These are phyloP conservation scores for Anthracocystis setariae DNA, from an alignment of 1,284 basidiomycete genomes.

Conservation along the genomic window DNA sequence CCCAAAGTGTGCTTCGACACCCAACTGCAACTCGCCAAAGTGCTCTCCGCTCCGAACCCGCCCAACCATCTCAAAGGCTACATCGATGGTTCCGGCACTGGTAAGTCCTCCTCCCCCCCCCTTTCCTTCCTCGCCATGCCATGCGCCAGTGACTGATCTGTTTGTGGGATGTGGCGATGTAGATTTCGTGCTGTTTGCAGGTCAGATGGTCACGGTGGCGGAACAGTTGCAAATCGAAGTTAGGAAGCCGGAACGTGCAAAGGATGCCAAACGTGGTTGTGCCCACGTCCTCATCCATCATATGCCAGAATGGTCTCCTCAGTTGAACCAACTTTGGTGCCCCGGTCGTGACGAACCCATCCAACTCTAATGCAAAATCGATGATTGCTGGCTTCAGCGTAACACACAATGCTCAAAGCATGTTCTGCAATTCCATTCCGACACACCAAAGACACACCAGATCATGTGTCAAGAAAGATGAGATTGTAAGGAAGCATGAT, in stretches of 20 bases:
- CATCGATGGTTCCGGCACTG: slow-evolving; percentile 16
- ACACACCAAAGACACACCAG: no score
- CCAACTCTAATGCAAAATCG: no score
- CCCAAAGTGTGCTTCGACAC: slow-evolving; percentile 23
- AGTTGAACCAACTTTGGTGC: slow-evolving; percentile 14
- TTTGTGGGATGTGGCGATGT: neutral
- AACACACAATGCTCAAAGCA: no score
- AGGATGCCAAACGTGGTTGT: slow-evolving; percentile 4
- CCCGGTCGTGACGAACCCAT: slow-evolving; percentile 20
- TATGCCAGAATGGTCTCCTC: slow-evolving; percentile 4
- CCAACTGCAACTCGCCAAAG: neutral
- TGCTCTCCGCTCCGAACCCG: slow-evolving; percentile 20
- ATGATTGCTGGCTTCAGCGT: no score
- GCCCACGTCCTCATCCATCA: slow-evolving; percentile 7
- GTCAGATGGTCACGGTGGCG: slow-evolving; percentile 16
- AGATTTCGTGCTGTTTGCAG: slow-evolving; percentile 21
- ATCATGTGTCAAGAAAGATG: no score
- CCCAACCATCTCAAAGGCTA: slow-evolving; percentile 3
- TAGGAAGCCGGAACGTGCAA: neutral
- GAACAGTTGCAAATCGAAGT: slow-evolving; percentile 20
- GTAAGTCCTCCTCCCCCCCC: neutral
- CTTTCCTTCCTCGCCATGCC: no score
- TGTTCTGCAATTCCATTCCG: no score
- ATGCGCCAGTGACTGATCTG: neutral
- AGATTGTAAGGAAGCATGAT: slow-evolving; percentile 1